Evolutionary conservation across 768 basidiomycete genomes (phyloP), one percentile per base, ranked within the genome.

Genomic region (Agrocybe praecox): DNA sequence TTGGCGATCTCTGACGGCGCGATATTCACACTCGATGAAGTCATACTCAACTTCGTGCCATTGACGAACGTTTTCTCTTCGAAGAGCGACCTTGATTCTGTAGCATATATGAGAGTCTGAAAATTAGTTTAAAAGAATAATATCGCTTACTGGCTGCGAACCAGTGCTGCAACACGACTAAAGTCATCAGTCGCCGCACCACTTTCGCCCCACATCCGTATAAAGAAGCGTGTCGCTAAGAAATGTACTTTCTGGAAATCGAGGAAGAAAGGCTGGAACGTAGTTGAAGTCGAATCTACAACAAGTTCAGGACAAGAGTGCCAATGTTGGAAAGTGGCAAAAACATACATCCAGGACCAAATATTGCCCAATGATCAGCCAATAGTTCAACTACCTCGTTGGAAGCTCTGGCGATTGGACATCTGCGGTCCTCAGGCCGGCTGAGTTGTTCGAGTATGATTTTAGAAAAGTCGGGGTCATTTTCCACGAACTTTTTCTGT

Each of bases 131-230:
- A 32, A 53, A 11, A 22, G 21, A 19, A 29, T 6, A 24, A 2
- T 46, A 49, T 47, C 40, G 85, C 90, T 59, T 70, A 93, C 91
- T 96, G 94, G 80, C 91, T 93, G 51, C 85, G 84, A 33, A 89
- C 87, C 18, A 96, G 76, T 6, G 86, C 88, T 32, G 83, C 82
- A 10, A 96, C 86, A 10, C 95, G 86, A 33, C 81, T 77, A 61
- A 94, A 93, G 71, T 96, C 94, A 18, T 78, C 86, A 12, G 70
- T 65, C 3, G 88, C 85, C 1, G 94, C 90, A 12, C 88, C 87
- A 64, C 90, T 91, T 68, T 96, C 94, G 62, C 80, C 83, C 93
- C 92, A 96, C 86, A 96, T 94, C 32, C 92, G 83, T n/a, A 93
- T 74, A 73, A 96, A 96, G 76, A 96, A 95, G 46, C 84, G 83